phyloP scores from a whole-genome alignment of 805 yeast genomes.

The Saccharomycopsis fermentans region DNA sequence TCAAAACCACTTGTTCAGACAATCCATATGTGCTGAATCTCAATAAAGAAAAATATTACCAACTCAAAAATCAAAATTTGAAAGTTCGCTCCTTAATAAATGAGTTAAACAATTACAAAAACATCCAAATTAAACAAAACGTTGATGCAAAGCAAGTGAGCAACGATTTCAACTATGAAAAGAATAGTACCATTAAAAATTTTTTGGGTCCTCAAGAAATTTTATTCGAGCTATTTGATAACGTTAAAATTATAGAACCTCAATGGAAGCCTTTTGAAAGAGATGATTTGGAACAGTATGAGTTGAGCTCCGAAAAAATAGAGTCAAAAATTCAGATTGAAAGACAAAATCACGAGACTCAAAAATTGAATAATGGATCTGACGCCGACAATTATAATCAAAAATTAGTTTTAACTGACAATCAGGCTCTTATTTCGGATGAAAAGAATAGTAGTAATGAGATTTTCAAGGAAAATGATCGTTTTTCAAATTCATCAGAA shows the following conservation, averaged over 20 bases:
- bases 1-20: constrained; percentile 3
- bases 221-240: not conserved
- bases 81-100: not conserved
- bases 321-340: not conserved
- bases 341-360: not conserved
- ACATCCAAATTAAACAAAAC: not conserved
- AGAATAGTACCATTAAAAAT: not conserved
- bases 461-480: not conserved
- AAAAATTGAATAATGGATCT: not conserved
- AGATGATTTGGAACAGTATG: not conserved
- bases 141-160: not conserved
- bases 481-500: not conserved
- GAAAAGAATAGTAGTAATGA: not conserved
- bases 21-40: constrained; percentile 9
- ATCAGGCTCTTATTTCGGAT: too few species aligned
- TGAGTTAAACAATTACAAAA: constrained; percentile 1
- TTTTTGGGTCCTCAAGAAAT: not conserved
- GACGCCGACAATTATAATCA: not conserved
- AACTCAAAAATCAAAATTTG: not conserved
- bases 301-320: not conserved
- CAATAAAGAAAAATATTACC: not conserved
- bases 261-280: constrained; percentile 3
- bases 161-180: not conserved
- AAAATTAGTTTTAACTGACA: not conserved
- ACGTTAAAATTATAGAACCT: not conserved